Conservation (phyloP, 2,329 filamentous ascomycete species). For the Furcasterigmium sp. region DNA sequence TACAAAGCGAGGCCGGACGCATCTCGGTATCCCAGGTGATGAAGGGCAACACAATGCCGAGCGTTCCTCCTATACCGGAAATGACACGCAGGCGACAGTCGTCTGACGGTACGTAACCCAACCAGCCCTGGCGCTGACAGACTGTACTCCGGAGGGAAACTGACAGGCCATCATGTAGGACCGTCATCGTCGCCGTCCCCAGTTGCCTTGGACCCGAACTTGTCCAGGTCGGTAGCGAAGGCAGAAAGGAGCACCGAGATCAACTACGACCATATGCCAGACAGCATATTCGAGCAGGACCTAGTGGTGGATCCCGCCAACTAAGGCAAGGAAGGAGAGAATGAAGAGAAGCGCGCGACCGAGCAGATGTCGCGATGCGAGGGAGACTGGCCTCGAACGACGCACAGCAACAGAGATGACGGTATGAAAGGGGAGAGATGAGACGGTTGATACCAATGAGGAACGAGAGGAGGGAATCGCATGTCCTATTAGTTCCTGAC, state of each 20-base stretch:
- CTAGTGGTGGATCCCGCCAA: no score
- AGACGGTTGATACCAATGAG: no score
- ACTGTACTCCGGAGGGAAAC: background rate
- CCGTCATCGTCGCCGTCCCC: slow-evolving; percentile 10
- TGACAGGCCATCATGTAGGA: slow-evolving; percentile 1
- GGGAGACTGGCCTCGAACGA: no score
- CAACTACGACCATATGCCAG: slow-evolving; percentile 32
- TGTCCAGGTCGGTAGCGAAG: slow-evolving; percentile 9
- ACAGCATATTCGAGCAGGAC: slow-evolving; percentile 21
- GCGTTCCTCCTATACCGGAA: background rate
- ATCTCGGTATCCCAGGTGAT: slow-evolving; percentile 6
- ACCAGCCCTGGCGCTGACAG: background rate
- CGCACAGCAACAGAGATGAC: no score
- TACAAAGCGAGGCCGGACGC: slow-evolving; percentile 26
- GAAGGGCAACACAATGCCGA: background rate
- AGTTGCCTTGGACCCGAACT: slow-evolving; percentile 4
- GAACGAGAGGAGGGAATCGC: no score
- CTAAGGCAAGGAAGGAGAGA: no score
- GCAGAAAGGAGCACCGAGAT: slow-evolving; percentile 15
- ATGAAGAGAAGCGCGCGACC: no score
- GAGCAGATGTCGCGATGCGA: no score
- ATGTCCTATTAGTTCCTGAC: no score
- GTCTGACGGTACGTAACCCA: slow-evolving; percentile 8
- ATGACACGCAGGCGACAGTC: background rate
- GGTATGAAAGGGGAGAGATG: no score